A percentile compares a stretch with the other conserved stretches of the same genome.
Evolutionary conservation across 140 eudicot species (phyloP).

Genomic region (Eryngium alpinum): DNA sequence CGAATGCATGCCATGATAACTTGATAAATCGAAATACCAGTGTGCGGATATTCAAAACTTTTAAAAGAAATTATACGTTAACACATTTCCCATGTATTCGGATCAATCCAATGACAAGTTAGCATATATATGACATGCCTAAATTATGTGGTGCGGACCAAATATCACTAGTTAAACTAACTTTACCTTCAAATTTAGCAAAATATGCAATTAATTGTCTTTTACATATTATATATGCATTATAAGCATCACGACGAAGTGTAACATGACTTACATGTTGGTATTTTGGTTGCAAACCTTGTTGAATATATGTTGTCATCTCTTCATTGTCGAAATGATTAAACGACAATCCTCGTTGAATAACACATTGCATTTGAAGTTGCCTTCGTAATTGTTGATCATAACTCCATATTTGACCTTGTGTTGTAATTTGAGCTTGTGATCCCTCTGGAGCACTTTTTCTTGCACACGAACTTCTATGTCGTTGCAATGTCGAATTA

Average conservation of each 20-base stretch:
- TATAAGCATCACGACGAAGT: background rate
- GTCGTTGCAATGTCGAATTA: background rate
- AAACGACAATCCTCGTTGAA: background rate
- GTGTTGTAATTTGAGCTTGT: background rate
- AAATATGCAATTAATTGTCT: background rate
- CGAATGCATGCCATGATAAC: too few relatives aligned
- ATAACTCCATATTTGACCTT: background rate
- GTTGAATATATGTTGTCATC: background rate
- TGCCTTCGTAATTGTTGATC: background rate
- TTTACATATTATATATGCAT: background rate
- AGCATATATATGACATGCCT: background rate
- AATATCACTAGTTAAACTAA: background rate
- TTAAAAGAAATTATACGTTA: too few relatives aligned
- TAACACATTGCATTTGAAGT: background rate
- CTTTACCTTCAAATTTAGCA: background rate
- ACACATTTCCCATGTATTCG: background rate
- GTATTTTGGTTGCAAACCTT: background rate
- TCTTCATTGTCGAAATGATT: background rate
- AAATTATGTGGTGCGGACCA: background rate
- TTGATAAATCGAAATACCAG: too few relatives aligned
- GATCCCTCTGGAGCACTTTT: background rate
- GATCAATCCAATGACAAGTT: background rate
- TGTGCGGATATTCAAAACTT: too few relatives aligned
- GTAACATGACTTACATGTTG: background rate
- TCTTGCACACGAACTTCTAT: background rate